phyloP scores from a whole-genome alignment of 169 alveolate species.

The Pseudocohnilembus persalinus region DNA sequence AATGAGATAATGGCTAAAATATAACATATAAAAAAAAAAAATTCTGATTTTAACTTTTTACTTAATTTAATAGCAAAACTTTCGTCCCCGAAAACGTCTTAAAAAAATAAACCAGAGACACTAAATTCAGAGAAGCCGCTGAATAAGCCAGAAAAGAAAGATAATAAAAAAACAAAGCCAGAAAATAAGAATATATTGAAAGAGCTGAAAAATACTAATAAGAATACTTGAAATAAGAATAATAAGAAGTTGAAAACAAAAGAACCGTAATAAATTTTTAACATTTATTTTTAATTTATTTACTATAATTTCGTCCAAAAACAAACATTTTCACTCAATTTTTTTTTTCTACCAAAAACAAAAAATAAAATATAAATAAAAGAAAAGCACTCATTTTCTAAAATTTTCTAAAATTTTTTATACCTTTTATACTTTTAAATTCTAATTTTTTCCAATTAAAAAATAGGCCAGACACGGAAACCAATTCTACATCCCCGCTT shows the following conservation, averaged over 20 bases:
- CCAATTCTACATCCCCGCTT: slow-evolving; percentile 87
- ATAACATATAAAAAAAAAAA: too few relatives aligned
- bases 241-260: slow-evolving; percentile 56
- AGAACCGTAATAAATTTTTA: slow-evolving; percentile 42
- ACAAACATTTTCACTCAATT: neutral
- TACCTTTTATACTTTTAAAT: neutral
- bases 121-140: slow-evolving; percentile 50
- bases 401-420: neutral
- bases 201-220: slow-evolving; percentile 69
- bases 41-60: too few relatives aligned
- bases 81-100: slow-evolving; percentile 67
- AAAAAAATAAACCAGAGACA: slow-evolving; percentile 68
- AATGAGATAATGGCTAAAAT: too few relatives aligned
- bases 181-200: slow-evolving; percentile 56
- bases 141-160: slow-evolving; percentile 52
- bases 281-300: neutral
- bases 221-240: slow-evolving; percentile 54
- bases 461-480: slow-evolving; percentile 77
- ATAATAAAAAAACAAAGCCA: slow-evolving; percentile 56
- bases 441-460: neutral
- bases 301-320: neutral
- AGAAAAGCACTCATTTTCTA: neutral
- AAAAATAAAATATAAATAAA: neutral
- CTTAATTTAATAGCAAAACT: slow-evolving; percentile 38
- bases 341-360: neutral